Conservation (phyloP, 345 rosid species). For the Eucalyptus marginata region DNA sequence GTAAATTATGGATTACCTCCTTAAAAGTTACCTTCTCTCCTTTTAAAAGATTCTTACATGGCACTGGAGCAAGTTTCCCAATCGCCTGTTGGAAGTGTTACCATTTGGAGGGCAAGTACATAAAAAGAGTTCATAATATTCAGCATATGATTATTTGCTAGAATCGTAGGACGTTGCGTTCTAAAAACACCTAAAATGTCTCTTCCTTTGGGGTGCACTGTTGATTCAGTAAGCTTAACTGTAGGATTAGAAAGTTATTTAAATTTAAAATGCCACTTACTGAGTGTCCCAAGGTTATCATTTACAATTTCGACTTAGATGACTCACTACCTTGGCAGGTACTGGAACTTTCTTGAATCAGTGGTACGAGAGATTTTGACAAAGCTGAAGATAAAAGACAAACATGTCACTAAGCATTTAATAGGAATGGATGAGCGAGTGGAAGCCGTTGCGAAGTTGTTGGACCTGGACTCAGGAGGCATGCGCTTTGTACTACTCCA, state of each 20-base stretch:
- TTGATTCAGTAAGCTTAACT: background rate
- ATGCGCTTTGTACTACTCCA: background rate
- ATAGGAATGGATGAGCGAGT: background rate
- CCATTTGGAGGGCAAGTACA: background rate
- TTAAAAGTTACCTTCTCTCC: background rate
- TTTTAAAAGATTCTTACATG: background rate
- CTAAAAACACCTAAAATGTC: background rate
- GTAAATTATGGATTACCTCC: background rate
- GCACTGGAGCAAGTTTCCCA: background rate
- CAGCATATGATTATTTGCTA: background rate
- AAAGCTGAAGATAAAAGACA: background rate
- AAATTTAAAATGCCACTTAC: background rate
- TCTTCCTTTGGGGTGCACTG: background rate
- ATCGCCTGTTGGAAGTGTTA: background rate
- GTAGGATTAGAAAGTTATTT: background rate
- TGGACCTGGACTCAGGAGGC: background rate
- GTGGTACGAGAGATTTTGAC: background rate
- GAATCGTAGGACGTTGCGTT: accelerated
- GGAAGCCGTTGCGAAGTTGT: background rate
- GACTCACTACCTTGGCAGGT: background rate
- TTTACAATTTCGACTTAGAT: background rate
- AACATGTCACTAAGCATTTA: background rate
- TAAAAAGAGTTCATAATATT: background rate
- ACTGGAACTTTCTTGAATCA: background rate
- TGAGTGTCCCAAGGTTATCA: background rate